Percentiles rank a stretch among this genome's conserved stretches.
phyloP scores from a whole-genome alignment of 768 basidiomycete species.

The Collybiopsis confluens region DNA sequence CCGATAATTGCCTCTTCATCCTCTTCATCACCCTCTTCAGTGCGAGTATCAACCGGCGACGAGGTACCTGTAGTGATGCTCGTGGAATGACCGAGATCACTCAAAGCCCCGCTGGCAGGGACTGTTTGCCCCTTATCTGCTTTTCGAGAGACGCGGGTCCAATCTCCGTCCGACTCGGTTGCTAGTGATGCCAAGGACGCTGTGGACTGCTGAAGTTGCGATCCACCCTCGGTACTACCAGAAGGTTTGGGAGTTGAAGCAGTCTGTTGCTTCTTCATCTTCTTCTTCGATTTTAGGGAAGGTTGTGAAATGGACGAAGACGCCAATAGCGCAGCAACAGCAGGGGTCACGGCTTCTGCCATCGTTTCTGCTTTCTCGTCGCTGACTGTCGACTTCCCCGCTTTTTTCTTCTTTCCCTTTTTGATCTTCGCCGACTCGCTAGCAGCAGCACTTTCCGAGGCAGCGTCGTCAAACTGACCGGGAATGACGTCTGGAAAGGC shows the following conservation, averaged over 20 bases:
- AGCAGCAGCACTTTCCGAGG: not conserved
- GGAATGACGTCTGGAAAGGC: constrained; percentile 6
- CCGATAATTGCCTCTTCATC: constrained; percentile 18
- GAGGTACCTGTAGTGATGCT: constrained; percentile 5
- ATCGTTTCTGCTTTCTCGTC: not conserved
- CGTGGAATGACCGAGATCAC: constrained; percentile 2
- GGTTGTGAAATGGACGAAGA: not conserved
- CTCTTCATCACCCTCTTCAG: constrained; percentile 8
- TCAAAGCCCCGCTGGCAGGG: not conserved
- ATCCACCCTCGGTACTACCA: not conserved
- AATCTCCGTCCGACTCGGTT: constrained; percentile 6
- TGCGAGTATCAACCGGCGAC: constrained; percentile 7
- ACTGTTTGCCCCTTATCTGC: not conserved
- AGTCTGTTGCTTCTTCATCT: constrained; percentile 1
- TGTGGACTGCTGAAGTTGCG: constrained; percentile 5
- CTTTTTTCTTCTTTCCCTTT: constrained; percentile 7
- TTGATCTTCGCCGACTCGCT: not conserved
- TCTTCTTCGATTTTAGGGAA: constrained; percentile 1
- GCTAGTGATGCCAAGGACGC: constrained; percentile 2
- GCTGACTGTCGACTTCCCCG: not conserved
- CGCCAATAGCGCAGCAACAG: not conserved
- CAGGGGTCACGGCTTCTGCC: not conserved
- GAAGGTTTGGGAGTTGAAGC: not conserved
- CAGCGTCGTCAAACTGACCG: not conserved
- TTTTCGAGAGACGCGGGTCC: constrained; percentile 1